Evolutionary conservation across 306 rosid genomes (phyloP), one percentile per base, ranked within the genome.

Genomic region (Senna tora): DNA sequence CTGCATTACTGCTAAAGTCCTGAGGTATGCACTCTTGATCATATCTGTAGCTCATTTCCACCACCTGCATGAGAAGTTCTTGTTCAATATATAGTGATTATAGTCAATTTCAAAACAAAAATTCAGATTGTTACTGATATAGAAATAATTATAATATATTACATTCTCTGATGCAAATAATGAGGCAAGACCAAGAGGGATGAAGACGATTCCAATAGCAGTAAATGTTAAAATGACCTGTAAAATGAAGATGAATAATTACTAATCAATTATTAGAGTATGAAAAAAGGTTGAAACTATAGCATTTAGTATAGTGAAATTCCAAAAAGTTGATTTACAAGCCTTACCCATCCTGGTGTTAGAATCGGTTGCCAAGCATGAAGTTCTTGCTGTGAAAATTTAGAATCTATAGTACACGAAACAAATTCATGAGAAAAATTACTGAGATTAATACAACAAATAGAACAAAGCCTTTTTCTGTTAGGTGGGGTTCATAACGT

Each of bases 1-100:
- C 54, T 65, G 74, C 77, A 69, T 73, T 6, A 20, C 57, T 4
- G 20, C 42, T 69, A 72, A 76, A 74, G 20, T 69, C 21, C 6
- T 39, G 0, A 56, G 97, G 89, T 79, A 90, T 64, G 28, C 98
- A 93, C 3, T 67, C 84, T 0, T 72, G 65, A 56, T 93, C 97
- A 28, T 93, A 93, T 25, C 85, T 13, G 75, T 33, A 34, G 85
- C 65, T 75, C 16, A 61, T 61, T 61, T 90, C 96, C 71, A 78
- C 93, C 50, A 92, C 96, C 98, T 92, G 81, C 61, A 76, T 46
- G 69, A 66, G 20, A 65, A 72, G 67, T 77, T 32, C 70, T 13
- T 60, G 38, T 34, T 61, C 43, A 65, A 45, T 51, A 45, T 17
- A 3, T 46, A 51, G 53, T 32, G 57, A 51, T 38, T 17, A 3